Conservation (phyloP, 2,329 filamentous ascomycete species). For the Colletotrichum falcatum region DNA sequence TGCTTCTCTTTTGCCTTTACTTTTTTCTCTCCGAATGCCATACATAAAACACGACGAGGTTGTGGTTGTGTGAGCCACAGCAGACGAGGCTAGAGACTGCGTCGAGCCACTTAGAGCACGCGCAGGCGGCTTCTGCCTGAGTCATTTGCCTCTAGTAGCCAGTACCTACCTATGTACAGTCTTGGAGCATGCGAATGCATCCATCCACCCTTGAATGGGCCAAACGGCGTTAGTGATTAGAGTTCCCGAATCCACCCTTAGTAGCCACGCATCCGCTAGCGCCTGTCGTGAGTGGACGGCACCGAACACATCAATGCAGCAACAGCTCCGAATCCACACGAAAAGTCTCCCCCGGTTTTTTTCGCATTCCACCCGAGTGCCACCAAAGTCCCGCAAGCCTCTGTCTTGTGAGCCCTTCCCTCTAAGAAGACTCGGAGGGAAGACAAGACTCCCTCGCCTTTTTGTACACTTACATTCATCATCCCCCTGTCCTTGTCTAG, state of each 20-base stretch:
- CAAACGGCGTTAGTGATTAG: constrained; percentile 38
- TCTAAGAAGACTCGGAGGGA: not conserved
- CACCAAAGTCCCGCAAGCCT: not conserved
- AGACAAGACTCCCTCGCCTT: constrained; percentile 12
- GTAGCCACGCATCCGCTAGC: constrained; percentile 8
- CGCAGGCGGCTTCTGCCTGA: constrained; percentile 34
- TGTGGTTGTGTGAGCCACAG: constrained; percentile 30
- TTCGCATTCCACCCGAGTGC: not conserved
- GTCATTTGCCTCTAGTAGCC: constrained; percentile 26
- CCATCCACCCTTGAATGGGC: constrained; percentile 4
- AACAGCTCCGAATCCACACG: constrained; percentile 41
- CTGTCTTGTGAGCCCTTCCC: not conserved
- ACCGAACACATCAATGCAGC: constrained; percentile 18
- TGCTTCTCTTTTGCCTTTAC: fast-evolving
- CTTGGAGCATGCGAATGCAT: not conserved
- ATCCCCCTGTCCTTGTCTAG: constrained; percentile 25
- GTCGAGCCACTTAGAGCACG: constrained; percentile 32
- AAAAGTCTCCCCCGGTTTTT: constrained; percentile 35
- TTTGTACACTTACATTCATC: not conserved
- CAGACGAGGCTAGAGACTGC: constrained; percentile 29
- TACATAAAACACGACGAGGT: constrained; percentile 18
- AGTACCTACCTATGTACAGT: no score
- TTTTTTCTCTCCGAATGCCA: not conserved
- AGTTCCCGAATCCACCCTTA: constrained; percentile 41
- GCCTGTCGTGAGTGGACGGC: constrained; percentile 7